Evolutionary conservation across 768 basidiomycete species (phyloP).

Genomic region (Russula lepida): DNA sequence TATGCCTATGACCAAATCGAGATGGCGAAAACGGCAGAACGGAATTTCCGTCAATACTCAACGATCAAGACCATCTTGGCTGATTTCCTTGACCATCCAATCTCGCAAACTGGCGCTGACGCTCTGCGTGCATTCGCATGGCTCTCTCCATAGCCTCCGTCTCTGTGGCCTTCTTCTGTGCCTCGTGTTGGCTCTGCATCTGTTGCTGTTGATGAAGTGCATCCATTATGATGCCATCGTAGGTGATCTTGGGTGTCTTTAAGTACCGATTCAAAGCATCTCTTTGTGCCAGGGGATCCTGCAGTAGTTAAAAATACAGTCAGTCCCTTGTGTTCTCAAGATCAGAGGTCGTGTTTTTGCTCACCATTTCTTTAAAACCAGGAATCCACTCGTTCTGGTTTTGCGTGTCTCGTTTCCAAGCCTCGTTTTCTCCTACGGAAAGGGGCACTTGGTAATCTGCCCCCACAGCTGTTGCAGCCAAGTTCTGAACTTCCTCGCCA

Average conservation of each 20-base stretch:
- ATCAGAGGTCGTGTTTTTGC: not conserved
- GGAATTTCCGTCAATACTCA: not conserved
- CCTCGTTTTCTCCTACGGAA: not conserved
- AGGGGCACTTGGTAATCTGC: not conserved
- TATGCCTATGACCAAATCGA: not conserved
- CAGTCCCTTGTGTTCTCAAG: not conserved
- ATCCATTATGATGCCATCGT: conserved; percentile 6
- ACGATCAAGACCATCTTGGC: conserved; percentile 1
- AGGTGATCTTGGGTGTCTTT: conserved; percentile 10
- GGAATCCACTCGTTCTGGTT: conserved; percentile 12
- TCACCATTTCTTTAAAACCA: conserved; percentile 11
- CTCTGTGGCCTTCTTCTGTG: conserved; percentile 6
- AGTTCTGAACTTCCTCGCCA: not conserved
- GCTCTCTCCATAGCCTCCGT: conserved; percentile 10
- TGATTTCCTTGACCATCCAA: conserved; percentile 11
- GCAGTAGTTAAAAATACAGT: not conserved
- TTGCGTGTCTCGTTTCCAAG: conserved; percentile 3
- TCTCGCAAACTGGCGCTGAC: conserved; percentile 1
- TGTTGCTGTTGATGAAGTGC: conserved; percentile 2
- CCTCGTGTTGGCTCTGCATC: not conserved
- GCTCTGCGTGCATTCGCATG: not conserved
- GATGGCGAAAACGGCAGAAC: not conserved
- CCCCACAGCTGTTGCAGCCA: not conserved
- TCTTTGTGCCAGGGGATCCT: conserved; percentile 11
- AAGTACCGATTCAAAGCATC: conserved; percentile 8